Evolutionary conservation across 345 rosid species (phyloP), one percentile per base, ranked within the genome.

Genomic region (Viola odorata): DNA sequence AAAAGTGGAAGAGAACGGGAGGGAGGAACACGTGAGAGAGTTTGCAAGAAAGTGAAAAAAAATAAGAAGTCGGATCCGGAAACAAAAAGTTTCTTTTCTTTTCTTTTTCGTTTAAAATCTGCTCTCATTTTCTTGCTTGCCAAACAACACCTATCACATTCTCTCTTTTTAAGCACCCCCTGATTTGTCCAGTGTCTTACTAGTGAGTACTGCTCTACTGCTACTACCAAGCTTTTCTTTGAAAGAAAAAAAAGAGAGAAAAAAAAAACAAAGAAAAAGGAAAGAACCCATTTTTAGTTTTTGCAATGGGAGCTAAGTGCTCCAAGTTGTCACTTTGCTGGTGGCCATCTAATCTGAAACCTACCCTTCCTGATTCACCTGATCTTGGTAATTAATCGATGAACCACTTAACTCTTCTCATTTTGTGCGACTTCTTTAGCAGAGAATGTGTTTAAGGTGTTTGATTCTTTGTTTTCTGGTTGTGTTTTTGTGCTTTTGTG

Each of bases 271-370:
- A 12, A 53, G 17, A 38, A n/a, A n/a, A n/a, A 47, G 13, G 7
- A 9, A 23, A 23, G 1, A 23, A 47, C 50, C 12, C 5, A 47
- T n/a, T 47, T 47, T 47, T 9, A 47, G 50, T 12, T 54, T 55
- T 9, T 16, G 53, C 49, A 82, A 91, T 91, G 97, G 97, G 96
- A 80, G 82, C 73, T 80, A 83, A 91, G 60, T 91, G 96, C 91
- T 91, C 97, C 77, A 91, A 84, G 74, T 64, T 84, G 59, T 85
- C 97, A 50, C 77, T 88, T 63, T 91, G 97, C 66, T 87, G 85
- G 87, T 91, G 89, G 91, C 85, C 92, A 58, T 74, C 84, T 56
- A 75, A 82, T 82, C 82, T 77, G 71, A 83, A 80, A 69, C 73
- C 96, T 59, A 74, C 77, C 76, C 84, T 69, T 77, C 67, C 81